Base-by-base conservation (phyloP, 2,329 filamentous ascomycete genomes). In the Penicillium aurantiogriseum region DNA sequence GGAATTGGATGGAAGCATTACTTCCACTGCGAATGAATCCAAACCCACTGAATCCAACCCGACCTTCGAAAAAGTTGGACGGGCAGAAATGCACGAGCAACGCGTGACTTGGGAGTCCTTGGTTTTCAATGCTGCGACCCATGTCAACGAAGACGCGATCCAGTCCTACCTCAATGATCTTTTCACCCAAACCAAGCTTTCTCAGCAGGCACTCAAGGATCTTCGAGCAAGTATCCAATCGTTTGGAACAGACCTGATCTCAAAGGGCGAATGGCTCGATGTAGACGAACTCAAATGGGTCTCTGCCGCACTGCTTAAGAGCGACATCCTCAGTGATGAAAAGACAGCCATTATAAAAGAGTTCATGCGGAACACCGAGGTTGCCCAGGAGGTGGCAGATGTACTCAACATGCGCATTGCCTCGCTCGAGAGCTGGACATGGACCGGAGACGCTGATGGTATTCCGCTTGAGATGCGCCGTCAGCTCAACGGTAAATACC, bases 401-500 rank as follows among this genome's bases (percentile, higher is more conserved):
- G 82, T 85, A 10, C 70, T 86, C 39, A 85, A 84, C 57, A 82
- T 85, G 77, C 76, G 82, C 44, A 76, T 84, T 44, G 72, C 76
- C 0, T 74, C 78, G 7, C 66, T 85, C 2, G 76, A 80, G 21
- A 79, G 70, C 25, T 86, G 83, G 83, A 66, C 71, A 13, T 86
- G 83, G 82, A 44, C 46, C 0, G 47, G 23, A n/a, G 75, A 74
- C 17, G 65, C 70, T 2, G 69, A 72, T 5, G 77, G 74, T 4
- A 74, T 83, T 8, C 71, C 76, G 1, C 64, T 85, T 2, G 75
- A 81, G 45, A 79, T 81, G 74, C 77, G 82, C 36, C 77, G 80
- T 8, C 80, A 83, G 51, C 66, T 85, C 36, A 85, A 83, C 61
- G 81, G 82, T 3, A 81, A 83, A 58, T 87, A 86, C 65, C 76